These are phyloP conservation scores for Pythium diclinum DNA, from an alignment of 352 stramenopile species.

Conservation along the genomic window DNA sequence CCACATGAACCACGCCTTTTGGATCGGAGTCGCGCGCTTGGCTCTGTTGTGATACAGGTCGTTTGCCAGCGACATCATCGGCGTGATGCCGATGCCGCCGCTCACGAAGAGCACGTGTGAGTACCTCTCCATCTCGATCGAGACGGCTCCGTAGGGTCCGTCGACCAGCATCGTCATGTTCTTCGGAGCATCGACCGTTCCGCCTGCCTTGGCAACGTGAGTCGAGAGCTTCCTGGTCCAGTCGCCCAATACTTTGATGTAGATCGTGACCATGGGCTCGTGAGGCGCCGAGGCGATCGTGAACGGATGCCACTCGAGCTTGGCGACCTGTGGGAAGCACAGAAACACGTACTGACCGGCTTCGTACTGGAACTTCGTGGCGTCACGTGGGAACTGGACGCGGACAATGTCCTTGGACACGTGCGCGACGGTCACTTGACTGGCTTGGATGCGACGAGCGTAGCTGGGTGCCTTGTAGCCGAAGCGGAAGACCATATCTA, in stretches of 20 bases:
- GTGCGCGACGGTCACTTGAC: constrained; percentile 7
- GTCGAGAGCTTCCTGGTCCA: constrained; percentile 59
- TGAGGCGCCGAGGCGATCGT: constrained; percentile 75
- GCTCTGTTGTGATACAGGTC: constrained; percentile 29
- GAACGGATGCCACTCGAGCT: constrained; percentile 88
- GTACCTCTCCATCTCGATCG: constrained; percentile 50
- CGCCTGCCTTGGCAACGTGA: constrained; percentile 21
- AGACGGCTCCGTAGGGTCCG: constrained; percentile 44
- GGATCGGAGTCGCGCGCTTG: constrained; percentile 5
- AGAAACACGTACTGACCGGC: constrained; percentile 80
- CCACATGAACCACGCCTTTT: constrained; percentile 50
- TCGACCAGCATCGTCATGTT: constrained; percentile 41
- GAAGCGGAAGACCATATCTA: constrained; percentile 44
- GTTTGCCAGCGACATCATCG: constrained; percentile 51
- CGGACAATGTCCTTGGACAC: constrained; percentile 34
- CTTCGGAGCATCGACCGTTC: background rate
- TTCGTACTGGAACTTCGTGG: constrained; percentile 32
- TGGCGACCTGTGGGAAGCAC: constrained; percentile 65
- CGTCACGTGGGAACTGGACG: constrained; percentile 41
- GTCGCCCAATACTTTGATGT: constrained; percentile 57
- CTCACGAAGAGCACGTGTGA: constrained; percentile 49
- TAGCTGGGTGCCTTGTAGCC: constrained; percentile 31
- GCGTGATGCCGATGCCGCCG: constrained; percentile 50
- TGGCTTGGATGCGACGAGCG: constrained; percentile 10
- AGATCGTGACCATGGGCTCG: constrained; percentile 65